These are phyloP conservation scores for Wickerhamiella sergipiensis DNA, from an alignment of 805 yeast genomes.

Conservation along the genomic window DNA sequence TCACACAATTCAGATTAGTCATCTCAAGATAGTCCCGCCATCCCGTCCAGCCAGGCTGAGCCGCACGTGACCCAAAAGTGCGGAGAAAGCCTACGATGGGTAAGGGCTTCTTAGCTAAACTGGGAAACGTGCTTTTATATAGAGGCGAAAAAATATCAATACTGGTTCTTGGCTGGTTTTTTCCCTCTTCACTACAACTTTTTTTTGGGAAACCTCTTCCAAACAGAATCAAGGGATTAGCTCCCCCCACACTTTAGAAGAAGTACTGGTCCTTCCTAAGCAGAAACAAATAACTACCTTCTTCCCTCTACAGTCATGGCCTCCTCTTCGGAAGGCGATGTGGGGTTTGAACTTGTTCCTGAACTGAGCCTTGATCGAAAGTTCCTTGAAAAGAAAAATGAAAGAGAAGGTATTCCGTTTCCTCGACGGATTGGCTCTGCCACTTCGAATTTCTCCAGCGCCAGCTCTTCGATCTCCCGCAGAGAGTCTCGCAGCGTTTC, in stretches of 20 bases:
- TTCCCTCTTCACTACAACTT: not conserved
- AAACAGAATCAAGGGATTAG: too few relatives aligned
- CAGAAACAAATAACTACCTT: not conserved
- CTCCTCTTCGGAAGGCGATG: not conserved
- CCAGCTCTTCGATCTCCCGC: not conserved
- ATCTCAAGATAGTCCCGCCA: too few relatives aligned
- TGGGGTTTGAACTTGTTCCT: conserved; percentile 9
- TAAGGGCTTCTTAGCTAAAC: too few relatives aligned
- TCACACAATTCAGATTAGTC: too few relatives aligned
- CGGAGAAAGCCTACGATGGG: too few relatives aligned
- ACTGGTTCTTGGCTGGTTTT: too few relatives aligned
- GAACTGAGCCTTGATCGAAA: conserved; percentile 3
- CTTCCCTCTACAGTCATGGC: not conserved
- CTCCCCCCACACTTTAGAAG: too few relatives aligned
- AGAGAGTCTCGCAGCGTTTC: not conserved
- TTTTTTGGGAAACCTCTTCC: too few relatives aligned
- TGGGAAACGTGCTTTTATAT: not conserved
- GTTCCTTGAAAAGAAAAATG: not conserved
- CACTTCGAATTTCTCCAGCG: not conserved
- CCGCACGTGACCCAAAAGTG: not conserved
- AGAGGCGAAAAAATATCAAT: not conserved
- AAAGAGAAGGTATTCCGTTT: not conserved
- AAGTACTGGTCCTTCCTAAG: too few relatives aligned
- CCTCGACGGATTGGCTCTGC: not conserved
- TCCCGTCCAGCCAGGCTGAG: too few relatives aligned